A percentile compares a stretch with the other conserved stretches of the same genome.
These are phyloP conservation scores for Paecilomyces sp. DNA, from an alignment of 2,329 filamentous ascomycete genomes.

Conservation along the genomic window DNA sequence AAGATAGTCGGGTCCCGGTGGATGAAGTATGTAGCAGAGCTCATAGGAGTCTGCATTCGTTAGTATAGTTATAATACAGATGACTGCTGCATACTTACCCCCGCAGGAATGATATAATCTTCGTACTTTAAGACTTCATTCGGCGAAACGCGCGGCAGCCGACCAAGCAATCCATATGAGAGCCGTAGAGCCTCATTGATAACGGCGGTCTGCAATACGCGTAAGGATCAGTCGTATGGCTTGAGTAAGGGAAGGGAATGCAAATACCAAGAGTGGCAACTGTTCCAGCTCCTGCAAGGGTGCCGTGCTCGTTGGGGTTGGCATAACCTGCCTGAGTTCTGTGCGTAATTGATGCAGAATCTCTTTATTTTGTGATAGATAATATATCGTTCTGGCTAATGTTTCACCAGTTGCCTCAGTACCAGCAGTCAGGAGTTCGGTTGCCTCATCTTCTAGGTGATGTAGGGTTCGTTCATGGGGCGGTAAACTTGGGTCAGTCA, in stretches of 20 bases:
- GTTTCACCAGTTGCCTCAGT: constrained; percentile 7
- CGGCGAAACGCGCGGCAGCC: neutral
- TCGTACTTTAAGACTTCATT: constrained; percentile 6
- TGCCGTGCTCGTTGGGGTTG: neutral
- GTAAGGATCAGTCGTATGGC: neutral
- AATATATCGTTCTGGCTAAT: constrained; percentile 1
- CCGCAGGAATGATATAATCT: constrained; percentile 11
- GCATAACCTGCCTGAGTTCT: neutral
- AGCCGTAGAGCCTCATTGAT: neutral
- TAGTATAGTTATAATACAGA: neutral
- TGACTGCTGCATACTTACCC: constrained; percentile 6
- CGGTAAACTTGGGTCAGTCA: constrained; percentile 7
- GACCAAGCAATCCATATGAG: neutral
- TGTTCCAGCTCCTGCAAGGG: constrained; percentile 5
- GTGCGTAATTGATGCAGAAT: neutral
- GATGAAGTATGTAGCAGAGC: constrained; percentile 13
- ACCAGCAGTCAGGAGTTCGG: constrained; percentile 9
- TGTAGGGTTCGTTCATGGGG: constrained; percentile 6
- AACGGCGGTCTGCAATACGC: neutral
- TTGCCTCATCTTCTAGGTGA: constrained; percentile 9
- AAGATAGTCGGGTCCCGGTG: constrained; percentile 16
- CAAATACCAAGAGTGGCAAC: constrained; percentile 5
- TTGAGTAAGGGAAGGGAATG: neutral
- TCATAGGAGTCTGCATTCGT: constrained; percentile 9
- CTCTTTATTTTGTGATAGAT: neutral